Base-by-base conservation (phyloP, 129 eudicot species). In the Lactuca sativa region DNA sequence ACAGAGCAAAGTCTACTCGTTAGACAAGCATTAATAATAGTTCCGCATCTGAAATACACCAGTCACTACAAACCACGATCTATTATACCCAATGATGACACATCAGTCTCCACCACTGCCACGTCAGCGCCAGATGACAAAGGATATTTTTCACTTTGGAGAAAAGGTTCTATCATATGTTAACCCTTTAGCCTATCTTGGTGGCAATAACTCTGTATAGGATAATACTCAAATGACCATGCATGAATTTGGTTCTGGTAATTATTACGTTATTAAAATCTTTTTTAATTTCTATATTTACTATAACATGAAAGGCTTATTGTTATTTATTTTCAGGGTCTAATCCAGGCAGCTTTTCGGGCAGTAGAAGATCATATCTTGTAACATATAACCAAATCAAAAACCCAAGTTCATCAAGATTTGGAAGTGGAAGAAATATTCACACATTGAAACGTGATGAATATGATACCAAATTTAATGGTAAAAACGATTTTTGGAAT, bases 391-490 rank as follows among this genome's bases (percentile, higher is more conserved):
- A 71, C 65, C 80, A 67, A 74, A 62, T 48, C 65, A 74, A 33
- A 67, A 77, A 73, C 60, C 72, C 56, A 51, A 78, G 73, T 32
- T 56, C 82, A 13, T 71, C 86, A 30, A 61, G 72, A 15, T 85
- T 83, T 56, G 97, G 97, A 58, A 82, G 89, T 66, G 97, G 97
- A 54, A 82, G 89, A 75, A 90, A 90, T 55, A 87, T 90, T 62
- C 97, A 90, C 80, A 90, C 95, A 1, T 75, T 87, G 36, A 87
- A 83, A 74, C 91, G 75, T 17, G 95, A 84, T 16, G 95, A 90
- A 73, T 95, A 90, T 77, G 91, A 90, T 40, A 53, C 59, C 65
- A 80, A 62, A 36, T 88, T 83, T 62, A 77, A 13, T 25, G 91
- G 82, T 67, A 82, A 77, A 62, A 90, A 90, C 56, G 69, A 90